Evolutionary conservation across 495 filamentous ascomycete species (phyloP), one percentile per base, ranked within the genome.

Genomic region (Penicillium lividum): DNA sequence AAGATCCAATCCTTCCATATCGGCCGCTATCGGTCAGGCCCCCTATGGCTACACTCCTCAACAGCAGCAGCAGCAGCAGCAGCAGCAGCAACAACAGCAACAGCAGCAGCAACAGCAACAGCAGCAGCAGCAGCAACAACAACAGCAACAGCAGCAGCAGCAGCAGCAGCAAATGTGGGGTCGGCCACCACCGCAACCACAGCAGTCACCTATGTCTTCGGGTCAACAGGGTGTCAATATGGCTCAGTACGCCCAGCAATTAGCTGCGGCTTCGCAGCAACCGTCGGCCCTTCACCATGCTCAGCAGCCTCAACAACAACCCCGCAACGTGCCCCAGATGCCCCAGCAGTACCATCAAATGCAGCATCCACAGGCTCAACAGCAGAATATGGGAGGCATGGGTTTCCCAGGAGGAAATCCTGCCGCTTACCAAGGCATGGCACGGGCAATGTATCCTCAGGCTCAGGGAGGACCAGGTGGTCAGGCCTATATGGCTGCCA

Each of bases 301-400:
- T 25, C 72, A 73, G 49, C 80, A 79, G 49, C 73, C 74, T 5
- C 76, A 78, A 3, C 82, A 76, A 59, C 80, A 79, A 38, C 76
- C 75, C n/a, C 80, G 80, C 65, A 77, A 70, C 48, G 68, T 69
- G 29, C 66, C 78, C 0, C 77, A 76, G 51, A 77, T 76, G 65
- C 68, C 70, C 10, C 76, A 80, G 59, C 69, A 69, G 10, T 80
- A 70, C 55, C 76, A 58, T 42, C 67, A 78, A 51, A 75, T 84
- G 63, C 80, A 80, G 74, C 60, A 78, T 68, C 72, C 81, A 61
- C 59, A 83, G 71, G 77, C 84, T 42, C 86, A 87, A 68, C 82
- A 87, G 67, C 82, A 86, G 62, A 77, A 82, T 51, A 73, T 76
- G 74, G 52, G 78, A 72, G 57, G 74, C 62, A 62, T 80, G 73